Evolutionary conservation across 2,329 filamentous ascomycete species (phyloP).

Genomic region (Penicillium hordei): DNA sequence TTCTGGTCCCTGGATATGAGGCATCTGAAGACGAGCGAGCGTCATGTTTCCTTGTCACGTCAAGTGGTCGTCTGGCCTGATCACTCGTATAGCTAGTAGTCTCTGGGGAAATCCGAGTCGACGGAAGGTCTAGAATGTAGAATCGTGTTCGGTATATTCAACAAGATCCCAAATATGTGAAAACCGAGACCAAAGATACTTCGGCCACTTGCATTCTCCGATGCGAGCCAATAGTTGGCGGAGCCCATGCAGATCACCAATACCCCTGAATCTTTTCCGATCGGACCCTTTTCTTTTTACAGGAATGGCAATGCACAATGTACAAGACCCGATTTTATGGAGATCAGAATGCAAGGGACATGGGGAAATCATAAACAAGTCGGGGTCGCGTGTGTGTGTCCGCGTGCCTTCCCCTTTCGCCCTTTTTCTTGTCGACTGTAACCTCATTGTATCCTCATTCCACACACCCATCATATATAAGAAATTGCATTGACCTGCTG

Average conservation of each 20-base stretch:
- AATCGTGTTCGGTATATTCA: not conserved
- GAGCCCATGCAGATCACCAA: slow-evolving; percentile 14
- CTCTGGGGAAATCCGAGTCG: not conserved
- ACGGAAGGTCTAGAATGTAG: not conserved
- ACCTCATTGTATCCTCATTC: slow-evolving; percentile 9
- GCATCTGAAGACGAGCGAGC: not conserved
- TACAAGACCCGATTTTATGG: not conserved
- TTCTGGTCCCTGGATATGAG: not conserved
- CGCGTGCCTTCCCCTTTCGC: slow-evolving; percentile 6
- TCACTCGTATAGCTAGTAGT: not conserved
- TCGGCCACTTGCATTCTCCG: slow-evolving; percentile 9
- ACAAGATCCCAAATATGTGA: not conserved
- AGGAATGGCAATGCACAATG: not conserved
- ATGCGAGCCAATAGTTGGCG: slow-evolving; percentile 8
- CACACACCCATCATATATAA: slow-evolving; percentile 14
- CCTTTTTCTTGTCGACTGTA: slow-evolving; percentile 7
- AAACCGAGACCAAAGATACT: not conserved
- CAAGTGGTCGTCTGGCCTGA: slow-evolving; percentile 5
- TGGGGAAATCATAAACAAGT: not conserved
- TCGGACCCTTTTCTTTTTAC: not conserved
- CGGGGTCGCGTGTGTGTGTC: slow-evolving; percentile 9
- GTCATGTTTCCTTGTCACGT: not conserved
- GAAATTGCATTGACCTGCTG: slow-evolving; percentile 22
- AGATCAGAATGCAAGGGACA: slow-evolving; percentile 2
- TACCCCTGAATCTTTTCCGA: slow-evolving; percentile 5